phyloP scores from a whole-genome alignment of 305 asterid genomes.

The Fraxinus sp. region DNA sequence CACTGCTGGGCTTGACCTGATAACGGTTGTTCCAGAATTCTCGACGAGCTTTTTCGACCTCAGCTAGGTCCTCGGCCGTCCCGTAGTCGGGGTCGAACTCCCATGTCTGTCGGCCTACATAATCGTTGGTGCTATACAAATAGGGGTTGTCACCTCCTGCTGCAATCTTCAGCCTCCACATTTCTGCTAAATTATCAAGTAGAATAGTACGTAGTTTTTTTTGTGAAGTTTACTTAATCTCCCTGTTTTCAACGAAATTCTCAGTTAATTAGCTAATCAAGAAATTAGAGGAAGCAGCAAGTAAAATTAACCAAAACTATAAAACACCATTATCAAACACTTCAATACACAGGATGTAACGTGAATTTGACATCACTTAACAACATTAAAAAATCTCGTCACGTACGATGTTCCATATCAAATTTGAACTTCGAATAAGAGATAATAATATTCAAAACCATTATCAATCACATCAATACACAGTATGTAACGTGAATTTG shows the following conservation, averaged over 20 bases:
- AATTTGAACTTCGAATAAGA: neutral
- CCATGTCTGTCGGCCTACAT: slow-evolving; percentile 64
- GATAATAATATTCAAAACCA: neutral
- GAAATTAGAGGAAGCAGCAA: neutral
- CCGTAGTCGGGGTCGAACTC: slow-evolving; percentile 51
- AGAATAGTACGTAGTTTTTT: neutral
- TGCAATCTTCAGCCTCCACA: slow-evolving; percentile 65
- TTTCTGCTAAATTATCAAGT: slow-evolving; percentile 9
- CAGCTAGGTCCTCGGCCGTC: slow-evolving; percentile 41
- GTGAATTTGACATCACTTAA: neutral
- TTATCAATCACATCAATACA: no score
- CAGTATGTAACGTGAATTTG: no score
- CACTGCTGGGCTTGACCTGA: slow-evolving; percentile 51
- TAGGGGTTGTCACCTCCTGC: slow-evolving; percentile 54
- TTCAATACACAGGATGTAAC: neutral
- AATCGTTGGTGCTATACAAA: slow-evolving; percentile 60
- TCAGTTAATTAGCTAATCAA: neutral
- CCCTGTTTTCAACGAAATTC: neutral
- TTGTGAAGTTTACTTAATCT: neutral
- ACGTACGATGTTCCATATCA: neutral
- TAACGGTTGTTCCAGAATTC: slow-evolving; percentile 53
- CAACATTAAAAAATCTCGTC: neutral
- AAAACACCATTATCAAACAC: neutral
- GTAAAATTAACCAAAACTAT: neutral
- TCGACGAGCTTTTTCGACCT: slow-evolving; percentile 46